These are phyloP conservation scores for Cadophora sp. DNA, from an alignment of 2,329 filamentous ascomycete species.

Conservation along the genomic window DNA sequence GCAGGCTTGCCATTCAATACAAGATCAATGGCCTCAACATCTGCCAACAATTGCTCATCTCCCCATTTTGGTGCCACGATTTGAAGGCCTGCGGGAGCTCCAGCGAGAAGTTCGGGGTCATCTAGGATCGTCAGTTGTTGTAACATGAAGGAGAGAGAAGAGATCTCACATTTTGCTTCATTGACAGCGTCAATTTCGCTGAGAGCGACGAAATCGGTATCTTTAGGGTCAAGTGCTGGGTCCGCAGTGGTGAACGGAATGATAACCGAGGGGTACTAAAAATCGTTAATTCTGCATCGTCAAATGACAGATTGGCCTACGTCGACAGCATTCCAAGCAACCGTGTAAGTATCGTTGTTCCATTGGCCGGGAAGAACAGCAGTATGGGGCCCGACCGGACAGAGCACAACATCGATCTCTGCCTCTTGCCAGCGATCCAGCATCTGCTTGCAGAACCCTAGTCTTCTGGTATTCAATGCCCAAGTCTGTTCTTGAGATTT, in stretches of 20 bases:
- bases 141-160: not conserved
- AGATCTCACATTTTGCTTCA: slow-evolving; percentile 42
- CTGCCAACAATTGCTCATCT: slow-evolving; percentile 44
- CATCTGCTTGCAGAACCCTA: slow-evolving; percentile 45
- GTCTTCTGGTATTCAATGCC: slow-evolving; percentile 45
- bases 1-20: slow-evolving; percentile 34
- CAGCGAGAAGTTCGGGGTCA: slow-evolving; percentile 45
- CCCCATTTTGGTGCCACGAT: slow-evolving; percentile 44
- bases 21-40: slow-evolving; percentile 42
- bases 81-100: slow-evolving; percentile 45
- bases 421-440: slow-evolving; percentile 47
- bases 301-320: slow-evolving; percentile 29
- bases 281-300: slow-evolving; percentile 1
- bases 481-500: slow-evolving; percentile 46
- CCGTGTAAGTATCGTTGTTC: slow-evolving; percentile 46
- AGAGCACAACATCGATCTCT: slow-evolving; percentile 42
- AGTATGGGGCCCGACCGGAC: slow-evolving; percentile 43
- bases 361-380: slow-evolving; percentile 45
- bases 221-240: slow-evolving; percentile 41
- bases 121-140: slow-evolving; percentile 36
- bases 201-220: slow-evolving; percentile 39
- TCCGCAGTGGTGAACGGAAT: slow-evolving; percentile 44
- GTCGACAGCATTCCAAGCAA: slow-evolving; percentile 47
- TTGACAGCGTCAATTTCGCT: slow-evolving; percentile 39
- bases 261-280: slow-evolving; percentile 45